These are phyloP conservation scores for Ogataea paraovalis DNA, from an alignment of 805 yeast genomes.

Conservation along the genomic window DNA sequence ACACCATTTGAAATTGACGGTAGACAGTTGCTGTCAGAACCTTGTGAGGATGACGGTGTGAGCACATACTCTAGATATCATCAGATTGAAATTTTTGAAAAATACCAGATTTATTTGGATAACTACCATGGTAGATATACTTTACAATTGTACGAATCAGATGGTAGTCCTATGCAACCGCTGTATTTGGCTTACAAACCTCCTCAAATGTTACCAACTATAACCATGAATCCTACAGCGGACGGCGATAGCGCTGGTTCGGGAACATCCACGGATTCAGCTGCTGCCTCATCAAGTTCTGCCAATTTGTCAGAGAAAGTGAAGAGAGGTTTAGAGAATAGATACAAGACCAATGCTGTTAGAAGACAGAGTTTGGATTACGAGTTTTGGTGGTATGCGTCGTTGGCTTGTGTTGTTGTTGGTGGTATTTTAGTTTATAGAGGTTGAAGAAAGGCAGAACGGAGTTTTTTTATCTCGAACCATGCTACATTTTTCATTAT, in stretches of 20 bases:
- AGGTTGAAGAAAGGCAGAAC: conserved; percentile 5
- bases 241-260: conserved; percentile 19
- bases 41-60: conserved; percentile 63
- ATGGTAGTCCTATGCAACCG: conserved; percentile 81
- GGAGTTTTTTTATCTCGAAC: too few relatives aligned
- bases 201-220: conserved; percentile 93
- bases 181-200: conserved; percentile 89
- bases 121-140: conserved; percentile 80
- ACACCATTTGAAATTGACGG: conserved; percentile 86
- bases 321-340: conserved; percentile 75
- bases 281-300: conserved; percentile 29
- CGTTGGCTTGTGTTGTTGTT: conserved; percentile 37
- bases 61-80: conserved; percentile 70
- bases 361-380: conserved; percentile 35
- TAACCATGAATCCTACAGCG: conserved; percentile 80
- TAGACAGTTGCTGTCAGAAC: conserved; percentile 83
- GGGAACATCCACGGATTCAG: conserved; percentile 27
- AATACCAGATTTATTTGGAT: conserved; percentile 61
- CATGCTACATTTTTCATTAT: too few relatives aligned
- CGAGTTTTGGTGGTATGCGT: conserved; percentile 54
- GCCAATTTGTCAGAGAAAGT: conserved; percentile 40
- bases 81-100: conserved; percentile 57
- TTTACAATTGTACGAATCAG: conserved; percentile 69
- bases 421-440: conserved; percentile 29
- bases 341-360: conserved; percentile 71